phyloP scores from a whole-genome alignment of 1,284 basidiomycete genomes.

The Tremellales sp. region DNA sequence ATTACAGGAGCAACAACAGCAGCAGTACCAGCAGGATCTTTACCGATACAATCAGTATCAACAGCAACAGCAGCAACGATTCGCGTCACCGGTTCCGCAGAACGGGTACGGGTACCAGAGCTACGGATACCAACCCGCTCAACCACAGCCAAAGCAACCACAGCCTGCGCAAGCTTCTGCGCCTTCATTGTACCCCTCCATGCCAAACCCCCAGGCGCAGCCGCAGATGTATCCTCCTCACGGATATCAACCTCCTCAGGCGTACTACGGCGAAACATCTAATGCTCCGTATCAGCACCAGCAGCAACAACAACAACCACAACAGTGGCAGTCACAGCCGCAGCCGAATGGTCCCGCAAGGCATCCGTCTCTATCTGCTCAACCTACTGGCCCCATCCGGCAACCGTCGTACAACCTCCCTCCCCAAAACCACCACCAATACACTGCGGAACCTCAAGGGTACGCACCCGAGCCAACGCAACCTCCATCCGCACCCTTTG shows the following conservation, averaged over 20 bases:
- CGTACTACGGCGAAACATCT: constrained; percentile 2
- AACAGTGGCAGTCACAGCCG: background rate
- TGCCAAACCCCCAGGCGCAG: constrained; percentile 17
- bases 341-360: background rate
- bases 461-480: background rate
- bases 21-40: constrained; percentile 31
- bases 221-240: constrained; percentile 13
- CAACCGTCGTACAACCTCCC: background rate
- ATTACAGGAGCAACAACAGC: constrained; percentile 39
- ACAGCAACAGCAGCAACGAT: constrained; percentile 9
- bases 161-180: constrained; percentile 4
- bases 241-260: constrained; percentile 8
- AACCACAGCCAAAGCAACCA: constrained; percentile 4
- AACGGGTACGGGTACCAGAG: constrained; percentile 9
- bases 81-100: constrained; percentile 6
- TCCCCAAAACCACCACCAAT: too few species aligned
- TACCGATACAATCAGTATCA: constrained; percentile 17
- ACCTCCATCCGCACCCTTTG: background rate
- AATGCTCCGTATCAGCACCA: constrained; percentile 4
- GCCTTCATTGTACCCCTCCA: constrained; percentile 26
- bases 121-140: constrained; percentile 8
- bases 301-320: constrained; percentile 1
- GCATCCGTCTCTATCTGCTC: background rate
- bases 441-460: background rate
- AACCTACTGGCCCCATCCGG: background rate